Evolutionary conservation across 2,329 filamentous ascomycete species (phyloP), one percentile per base, ranked within the genome.

Genomic region (Fusarium ramigenum): DNA sequence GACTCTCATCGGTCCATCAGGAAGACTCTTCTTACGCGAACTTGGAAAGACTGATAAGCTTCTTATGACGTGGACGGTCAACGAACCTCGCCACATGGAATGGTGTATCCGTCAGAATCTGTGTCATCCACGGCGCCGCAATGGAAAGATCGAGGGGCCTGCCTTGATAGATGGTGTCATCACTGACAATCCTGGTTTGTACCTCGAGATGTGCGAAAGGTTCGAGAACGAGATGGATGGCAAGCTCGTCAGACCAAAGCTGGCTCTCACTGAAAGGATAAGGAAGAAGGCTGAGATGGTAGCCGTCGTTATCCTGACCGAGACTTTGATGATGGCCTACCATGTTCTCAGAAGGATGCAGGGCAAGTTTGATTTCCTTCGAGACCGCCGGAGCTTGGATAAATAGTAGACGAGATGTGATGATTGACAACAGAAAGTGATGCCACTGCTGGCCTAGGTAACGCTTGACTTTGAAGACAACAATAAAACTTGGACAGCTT

Each of bases 11-110:
- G 90, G 92, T 2, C 91, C 91, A 0, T 84, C 89, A 40, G 95
- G 95, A 12, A 79, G 81, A 15, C 83, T 84, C 16, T 96, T 98
- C 83, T 82, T 95, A 21, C 84, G 85, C 18, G 87, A 91, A 61
- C 88, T 90, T 32, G 87, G 73, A 16, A 65, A 66, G 28, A 63
- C 69, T 30, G 73, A 87, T 68, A 87, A 92, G 28, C 87, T 88
- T 8, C 84, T 98, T 9, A 91, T 92, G 76, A 88, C 90, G 1
- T 98, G 96, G 96, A 98, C 95, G 0, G 93, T 97, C 57, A 97
- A 98, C 79, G 88, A 92, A 19, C 88, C 89, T 70, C 85, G 87
- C 56, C 89, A 90, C 82, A 98, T 98, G 95, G 88, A 90, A 76
- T 97, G 94, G 94, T 88, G 90, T 72, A 89, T 97, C 39, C 74